Conservation (phyloP, 116 monocot species). For the Cymodocea nodosa region DNA sequence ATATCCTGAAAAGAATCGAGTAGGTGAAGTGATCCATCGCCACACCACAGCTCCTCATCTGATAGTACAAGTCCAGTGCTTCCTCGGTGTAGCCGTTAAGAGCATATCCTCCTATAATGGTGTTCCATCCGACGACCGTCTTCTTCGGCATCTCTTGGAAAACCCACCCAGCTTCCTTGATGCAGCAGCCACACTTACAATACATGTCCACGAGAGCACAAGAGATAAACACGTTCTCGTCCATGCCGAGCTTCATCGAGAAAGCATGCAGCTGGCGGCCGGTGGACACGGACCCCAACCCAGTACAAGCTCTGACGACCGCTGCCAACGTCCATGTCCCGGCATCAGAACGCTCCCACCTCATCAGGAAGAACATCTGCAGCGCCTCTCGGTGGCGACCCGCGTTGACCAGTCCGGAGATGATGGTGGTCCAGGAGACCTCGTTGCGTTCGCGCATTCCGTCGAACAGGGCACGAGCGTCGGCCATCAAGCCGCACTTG, state of each 20-base stretch:
- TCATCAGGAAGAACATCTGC: constrained; percentile 43
- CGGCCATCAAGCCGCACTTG: neutral
- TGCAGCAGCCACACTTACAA: constrained; percentile 57
- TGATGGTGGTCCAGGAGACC: constrained; percentile 40
- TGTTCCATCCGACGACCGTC: too few relatives aligned
- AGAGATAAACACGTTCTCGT: constrained; percentile 28
- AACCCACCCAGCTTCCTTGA: constrained; percentile 51
- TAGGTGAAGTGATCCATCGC: constrained; percentile 90
- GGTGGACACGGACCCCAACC: constrained; percentile 13
- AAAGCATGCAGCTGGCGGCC: constrained; percentile 64
- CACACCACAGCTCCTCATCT: constrained; percentile 47
- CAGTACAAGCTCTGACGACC: constrained; percentile 34
- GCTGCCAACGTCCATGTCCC: constrained; percentile 29
- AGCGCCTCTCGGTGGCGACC: constrained; percentile 52
- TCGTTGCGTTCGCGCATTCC: constrained; percentile 37
- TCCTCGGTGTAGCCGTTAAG: constrained; percentile 62
- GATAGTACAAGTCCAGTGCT: constrained; percentile 63
- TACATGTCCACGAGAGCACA: constrained; percentile 84
- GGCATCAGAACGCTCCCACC: constrained; percentile 22
- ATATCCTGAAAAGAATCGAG: constrained; percentile 65
- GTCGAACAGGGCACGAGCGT: constrained; percentile 39
- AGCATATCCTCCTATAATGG: too few relatives aligned
- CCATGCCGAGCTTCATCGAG: constrained; percentile 33
- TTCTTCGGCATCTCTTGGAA: too few relatives aligned
- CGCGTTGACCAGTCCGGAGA: constrained; percentile 41